These are phyloP conservation scores for Arctostaphylos glauca DNA, from an alignment of 148 eudicot species.

Conservation along the genomic window DNA sequence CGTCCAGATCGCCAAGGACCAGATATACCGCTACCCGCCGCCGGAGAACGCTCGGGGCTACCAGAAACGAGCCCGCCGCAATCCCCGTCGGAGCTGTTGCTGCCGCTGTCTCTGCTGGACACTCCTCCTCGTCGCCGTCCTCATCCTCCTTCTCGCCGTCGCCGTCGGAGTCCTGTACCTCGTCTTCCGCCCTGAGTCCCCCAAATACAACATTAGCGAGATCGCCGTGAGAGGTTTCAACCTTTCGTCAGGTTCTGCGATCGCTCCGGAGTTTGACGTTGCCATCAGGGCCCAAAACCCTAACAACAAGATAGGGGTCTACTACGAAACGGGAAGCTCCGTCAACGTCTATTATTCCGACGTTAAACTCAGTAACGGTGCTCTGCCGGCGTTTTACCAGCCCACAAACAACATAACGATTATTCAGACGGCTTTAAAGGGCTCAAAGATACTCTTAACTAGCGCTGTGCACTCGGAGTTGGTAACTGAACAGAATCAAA, in stretches of 20 bases:
- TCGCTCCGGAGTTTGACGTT: conserved; percentile 64
- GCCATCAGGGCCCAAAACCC: conserved; percentile 50
- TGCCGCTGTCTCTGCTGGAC: conserved; percentile 47
- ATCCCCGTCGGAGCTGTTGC: conserved; percentile 30
- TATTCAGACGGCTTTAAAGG: conserved; percentile 45
- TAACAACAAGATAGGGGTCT: conserved; percentile 62
- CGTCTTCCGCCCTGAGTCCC: conserved; percentile 61
- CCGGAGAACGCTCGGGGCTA: conserved; percentile 66
- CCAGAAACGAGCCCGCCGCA: conserved; percentile 33
- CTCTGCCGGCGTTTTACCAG: conserved; percentile 63
- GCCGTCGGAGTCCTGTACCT: conserved; percentile 59
- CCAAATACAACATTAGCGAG: conserved; percentile 45
- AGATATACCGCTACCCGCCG: conserved; percentile 70
- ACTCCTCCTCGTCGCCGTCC: conserved; percentile 26
- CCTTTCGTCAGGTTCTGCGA: conserved; percentile 31
- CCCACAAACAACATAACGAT: conserved; percentile 50
- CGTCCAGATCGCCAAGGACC: conserved; percentile 77
- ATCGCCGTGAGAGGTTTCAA: conserved; percentile 57
- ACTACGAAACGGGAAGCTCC: conserved; percentile 49
- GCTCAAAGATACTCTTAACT: conserved; percentile 48
- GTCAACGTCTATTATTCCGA: conserved; percentile 44
- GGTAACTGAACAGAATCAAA: conserved; percentile 27
- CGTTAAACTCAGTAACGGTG: conserved; percentile 46
- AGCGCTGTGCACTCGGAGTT: conserved; percentile 35
- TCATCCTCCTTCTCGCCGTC: conserved; percentile 41